Conservation (phyloP, 495 filamentous ascomycete genomes). For the Neurospora intermedia region DNA sequence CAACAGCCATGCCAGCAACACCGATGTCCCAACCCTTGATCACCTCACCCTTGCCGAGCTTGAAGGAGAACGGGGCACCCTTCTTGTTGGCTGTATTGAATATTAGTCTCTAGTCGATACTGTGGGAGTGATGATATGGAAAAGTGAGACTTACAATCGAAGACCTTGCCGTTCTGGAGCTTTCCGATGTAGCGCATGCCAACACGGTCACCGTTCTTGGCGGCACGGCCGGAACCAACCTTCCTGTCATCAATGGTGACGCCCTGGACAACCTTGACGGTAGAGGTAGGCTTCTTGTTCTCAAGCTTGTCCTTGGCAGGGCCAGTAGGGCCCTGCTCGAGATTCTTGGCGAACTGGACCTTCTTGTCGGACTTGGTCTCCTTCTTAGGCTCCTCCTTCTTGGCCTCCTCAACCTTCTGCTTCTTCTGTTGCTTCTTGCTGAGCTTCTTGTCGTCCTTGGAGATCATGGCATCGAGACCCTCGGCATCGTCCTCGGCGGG, state of each 20-base stretch:
- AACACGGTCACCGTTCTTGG: slow-evolving; percentile 77
- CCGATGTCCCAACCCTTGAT: slow-evolving; percentile 99
- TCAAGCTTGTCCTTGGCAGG: slow-evolving; percentile 39
- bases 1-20: slow-evolving; percentile 79
- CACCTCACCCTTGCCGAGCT: slow-evolving; percentile 84
- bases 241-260: slow-evolving; percentile 95
- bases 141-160: slow-evolving; percentile 58
- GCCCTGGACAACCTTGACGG: slow-evolving; percentile 69
- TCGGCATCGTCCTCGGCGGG: slow-evolving; percentile 58
- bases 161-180: slow-evolving; percentile 80
- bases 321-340: slow-evolving; percentile 87
- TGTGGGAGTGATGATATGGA: slow-evolving; percentile 2
- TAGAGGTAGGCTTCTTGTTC: slow-evolving; percentile 38
- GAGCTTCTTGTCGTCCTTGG: slow-evolving; percentile 53
- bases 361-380: slow-evolving; percentile 71
- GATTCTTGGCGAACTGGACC: slow-evolving; percentile 96
- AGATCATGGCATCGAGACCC: slow-evolving; percentile 68
- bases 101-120: slow-evolving; percentile 20
- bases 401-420: slow-evolving; percentile 63
- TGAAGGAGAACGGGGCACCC: slow-evolving; percentile 92
- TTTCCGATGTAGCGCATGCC: slow-evolving; percentile 97
- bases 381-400: slow-evolving; percentile 33
- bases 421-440: slow-evolving; percentile 99
- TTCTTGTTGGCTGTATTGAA: slow-evolving; percentile 73
- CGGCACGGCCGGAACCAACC: slow-evolving; percentile 65